Base-by-base conservation (phyloP, 2,329 filamentous ascomycete species). In the Fusarium zealandicum region DNA sequence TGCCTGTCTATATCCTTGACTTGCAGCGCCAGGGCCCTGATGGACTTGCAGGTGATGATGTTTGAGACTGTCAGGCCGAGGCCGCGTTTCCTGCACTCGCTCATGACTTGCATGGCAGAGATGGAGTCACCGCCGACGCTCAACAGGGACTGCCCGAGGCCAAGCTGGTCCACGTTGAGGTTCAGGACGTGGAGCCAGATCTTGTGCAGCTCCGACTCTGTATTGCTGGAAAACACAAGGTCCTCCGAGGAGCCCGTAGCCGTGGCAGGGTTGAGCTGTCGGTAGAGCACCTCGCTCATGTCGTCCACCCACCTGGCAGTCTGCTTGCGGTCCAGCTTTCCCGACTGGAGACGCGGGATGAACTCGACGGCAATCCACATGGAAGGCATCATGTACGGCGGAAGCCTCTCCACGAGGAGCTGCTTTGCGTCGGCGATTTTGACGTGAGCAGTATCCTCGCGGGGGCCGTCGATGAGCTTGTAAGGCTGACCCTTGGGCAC, bases 111-210 rank as follows among this genome's bases (percentile, higher is more conserved):
- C 71, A 78, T 78, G 3, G 76, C 75, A 0, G 67, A 69, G 32
- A 78, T 76, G 4, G 76, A 78, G 45, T 79, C 76, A 5, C 76
- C 76, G 1, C 76, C 76, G 1, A 77, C 61, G 13, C 65, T 64
- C 17, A 77, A 61, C 56, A 78, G 78, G 32, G 70, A 70, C 6
- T 57, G 61, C 0, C 16, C 9, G 5, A 63, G 46, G 1, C 61
- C 41, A 27, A 66, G 59, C 35, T 66, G 61, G 7, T 66, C 63
- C 1, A 1, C 5, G 5, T 59, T 63, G 32, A 66, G 64, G 20
- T 66, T 64, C 12, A 64, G 3, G 2, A 64, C 61, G 1, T 60
- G 37, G 0, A 22, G 42, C 62, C 64, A 66, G 17, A 63, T 57
- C 5, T 48, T 43, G 17, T 60, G 62, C 6, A 64, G 16, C 17